Evolutionary conservation across 2,329 filamentous ascomycete species (phyloP), one percentile per base, ranked within the genome.

Genomic region (Setomelanomma holmii): DNA sequence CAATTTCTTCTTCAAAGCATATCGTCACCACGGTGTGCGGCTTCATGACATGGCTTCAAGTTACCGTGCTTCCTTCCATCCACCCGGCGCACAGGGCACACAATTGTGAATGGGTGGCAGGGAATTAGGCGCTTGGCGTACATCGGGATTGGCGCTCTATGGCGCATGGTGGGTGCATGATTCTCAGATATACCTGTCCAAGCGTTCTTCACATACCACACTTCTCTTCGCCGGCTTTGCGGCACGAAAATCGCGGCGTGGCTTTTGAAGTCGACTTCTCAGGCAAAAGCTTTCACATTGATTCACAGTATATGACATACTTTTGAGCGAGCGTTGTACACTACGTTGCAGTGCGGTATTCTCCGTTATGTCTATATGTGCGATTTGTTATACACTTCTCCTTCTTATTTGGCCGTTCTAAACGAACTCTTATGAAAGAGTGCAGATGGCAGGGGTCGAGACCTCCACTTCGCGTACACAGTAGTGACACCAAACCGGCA

Each of bases 141-240:
- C 20, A 47, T 48, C 16, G 34, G 43, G 42, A 39, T 58, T 51
- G 51, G 53, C 42, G 51, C 42, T 24, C 24, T n/a, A 23, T 49
- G 30, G 17, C 47, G 36, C 35, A 56, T 48, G 39, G 40, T 52
- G 30, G 33, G 27, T 52, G 49, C 56, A 50, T 49, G 55, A 43
- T 53, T 56, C 50, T 61, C 53, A 62, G 55, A 49, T 56, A 42
- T 57, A 49, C 50, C 42, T 45, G 58, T 56, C 56, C 46, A 40
- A 55, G 60, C 48, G 53, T 63, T 45, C 22, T 42, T 23, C 36
- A 55, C 38, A 53, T 55, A 60, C 40, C 52, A 50, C 47, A 35
- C 45, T 34, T 14, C 40, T 34, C 42, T 24, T 40, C 23, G n/a
- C 48, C 49, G 53, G 57, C 47, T 45, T 53, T 45, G 30, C 54